Percentiles rank a stretch among this genome's conserved stretches.
phyloP scores from a whole-genome alignment of 176 grass and related monocot species.

The Hordeum vulgare region DNA sequence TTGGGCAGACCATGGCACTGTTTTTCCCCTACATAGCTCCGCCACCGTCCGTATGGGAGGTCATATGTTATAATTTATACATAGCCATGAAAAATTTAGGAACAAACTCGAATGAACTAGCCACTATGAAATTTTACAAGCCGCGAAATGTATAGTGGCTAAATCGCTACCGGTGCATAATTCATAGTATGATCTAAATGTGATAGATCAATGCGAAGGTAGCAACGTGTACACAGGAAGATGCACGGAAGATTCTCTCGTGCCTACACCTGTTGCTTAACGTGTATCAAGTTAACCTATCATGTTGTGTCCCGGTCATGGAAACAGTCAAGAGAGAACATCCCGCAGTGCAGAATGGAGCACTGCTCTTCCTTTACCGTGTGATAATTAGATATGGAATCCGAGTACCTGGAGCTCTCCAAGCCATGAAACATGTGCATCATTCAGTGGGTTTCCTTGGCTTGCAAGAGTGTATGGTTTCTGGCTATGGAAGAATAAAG shows the following conservation, averaged over 20 bases:
- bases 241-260: not conserved
- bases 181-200: not conserved
- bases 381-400: conserved; percentile 4
- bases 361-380: not conserved
- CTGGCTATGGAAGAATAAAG: not conserved
- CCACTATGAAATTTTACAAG: not conserved
- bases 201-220: not conserved
- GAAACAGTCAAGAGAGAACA: not conserved
- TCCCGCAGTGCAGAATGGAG: not conserved
- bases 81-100: not conserved
- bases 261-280: not conserved
- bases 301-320: not conserved
- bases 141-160: not conserved
- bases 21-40: too few relatives aligned
- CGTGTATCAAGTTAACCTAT: not conserved
- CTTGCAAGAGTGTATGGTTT: not conserved
- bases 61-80: not conserved
- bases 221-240: not conserved
- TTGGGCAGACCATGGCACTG: too few relatives aligned
- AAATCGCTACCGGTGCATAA: not conserved
- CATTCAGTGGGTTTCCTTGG: not conserved
- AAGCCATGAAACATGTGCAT: not conserved
- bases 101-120: not conserved
- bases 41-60: too few relatives aligned
- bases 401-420: not conserved